Conservation (phyloP, 2,329 filamentous ascomycete species). For the Pestalotiopsis sp. region DNA sequence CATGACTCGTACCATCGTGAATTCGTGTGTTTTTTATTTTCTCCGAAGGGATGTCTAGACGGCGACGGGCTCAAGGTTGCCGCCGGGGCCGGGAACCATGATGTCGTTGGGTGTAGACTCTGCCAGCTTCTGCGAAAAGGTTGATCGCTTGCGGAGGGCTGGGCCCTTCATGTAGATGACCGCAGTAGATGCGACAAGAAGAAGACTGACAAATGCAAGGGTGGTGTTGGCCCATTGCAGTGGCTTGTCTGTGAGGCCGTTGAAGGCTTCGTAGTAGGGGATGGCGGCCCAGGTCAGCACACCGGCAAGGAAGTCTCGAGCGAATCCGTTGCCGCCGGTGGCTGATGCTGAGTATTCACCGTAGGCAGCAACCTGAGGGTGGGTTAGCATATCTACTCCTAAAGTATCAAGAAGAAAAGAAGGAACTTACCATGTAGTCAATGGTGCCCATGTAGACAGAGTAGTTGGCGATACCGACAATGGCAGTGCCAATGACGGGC, state of each 20-base stretch:
- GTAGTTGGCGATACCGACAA: constrained; percentile 66
- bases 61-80: neutral
- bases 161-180: constrained; percentile 59
- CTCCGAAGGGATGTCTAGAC: neutral
- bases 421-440: constrained; percentile 56
- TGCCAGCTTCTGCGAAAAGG: constrained; percentile 61
- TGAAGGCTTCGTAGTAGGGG: constrained; percentile 53
- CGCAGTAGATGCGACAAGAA: constrained; percentile 56
- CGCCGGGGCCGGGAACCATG: neutral
- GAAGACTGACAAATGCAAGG: constrained; percentile 48
- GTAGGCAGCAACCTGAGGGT: constrained; percentile 55
- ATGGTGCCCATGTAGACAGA: constrained; percentile 68
- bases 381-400: neutral
- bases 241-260: constrained; percentile 33
- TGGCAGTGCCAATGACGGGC: constrained; percentile 58
- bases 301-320: constrained; percentile 66
- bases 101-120: constrained; percentile 24
- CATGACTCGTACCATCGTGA: neutral
- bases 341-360: constrained; percentile 67
- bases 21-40: neutral
- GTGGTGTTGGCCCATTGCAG: constrained; percentile 56
- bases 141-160: constrained; percentile 48
- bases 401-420: neutral
- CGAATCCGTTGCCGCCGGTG: constrained; percentile 68
- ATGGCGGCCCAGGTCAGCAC: constrained; percentile 62